Evolutionary conservation across 31 red algal genomes (phyloP), one percentile per base, ranked within the genome.

Genomic region (Asparagopsis taxiformis): DNA sequence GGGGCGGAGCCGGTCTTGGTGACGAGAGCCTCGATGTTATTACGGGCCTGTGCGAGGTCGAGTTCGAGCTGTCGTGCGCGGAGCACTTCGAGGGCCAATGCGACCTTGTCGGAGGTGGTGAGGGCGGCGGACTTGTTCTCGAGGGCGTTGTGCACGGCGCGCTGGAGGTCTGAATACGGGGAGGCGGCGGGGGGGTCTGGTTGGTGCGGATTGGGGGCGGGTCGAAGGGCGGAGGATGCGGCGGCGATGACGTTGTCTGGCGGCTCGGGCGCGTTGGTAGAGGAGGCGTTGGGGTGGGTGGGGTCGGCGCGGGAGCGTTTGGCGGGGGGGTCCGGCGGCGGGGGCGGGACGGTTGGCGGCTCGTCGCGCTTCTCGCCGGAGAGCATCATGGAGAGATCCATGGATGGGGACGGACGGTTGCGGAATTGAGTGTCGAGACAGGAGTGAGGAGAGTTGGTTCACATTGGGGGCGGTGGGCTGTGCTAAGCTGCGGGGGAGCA

Each of bases 321-420:
- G 62, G 59, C 52, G 38, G 59, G 30, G 48, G 50, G 74, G 16
- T 37, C 32, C 10, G 43, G 70, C 8, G 5, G 50, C 69, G 49
- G 69, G 19, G 49, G 69, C 36, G 69, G 69, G 11, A 3, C 51
- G 52, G 74, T 26, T 39, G 37, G 36, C 17, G 69, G 19, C 7
- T 57, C 54, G 33, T 75, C 71, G 31, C 71, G 74, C 46, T 65
- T 67, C 4, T 79, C 60, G 49, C 38, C 74, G 61, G 57, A 64
- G 59, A 75, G 74, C 74, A 67, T 79, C 74, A 79, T 65, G 38
- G 74, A 28, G 16, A 67, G 74, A 56, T 75, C 71, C 71, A 75
- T 79, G 48, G 37, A 26, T 41, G 24, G 2, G 8, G 25, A 8
- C 23, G 74, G 9, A 60, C 48, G 60, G 60, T 33, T 37, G 26